These are phyloP conservation scores for Rutstroemia sp. DNA, from an alignment of 2,329 filamentous ascomycete genomes.

Conservation along the genomic window DNA sequence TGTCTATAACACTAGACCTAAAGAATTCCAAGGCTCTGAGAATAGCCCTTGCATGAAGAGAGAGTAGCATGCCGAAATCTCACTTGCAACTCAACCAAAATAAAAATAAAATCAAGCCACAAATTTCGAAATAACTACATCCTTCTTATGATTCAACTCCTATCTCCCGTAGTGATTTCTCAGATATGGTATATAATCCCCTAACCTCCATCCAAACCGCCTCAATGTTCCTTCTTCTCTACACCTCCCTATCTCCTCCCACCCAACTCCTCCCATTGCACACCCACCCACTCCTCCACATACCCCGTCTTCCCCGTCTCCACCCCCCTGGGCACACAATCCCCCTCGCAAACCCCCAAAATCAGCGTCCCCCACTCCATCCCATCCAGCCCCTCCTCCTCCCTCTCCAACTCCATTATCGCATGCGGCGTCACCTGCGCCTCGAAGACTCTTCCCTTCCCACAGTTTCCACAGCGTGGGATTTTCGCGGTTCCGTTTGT, in stretches of 20 bases:
- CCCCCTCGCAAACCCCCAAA: conserved; percentile 71
- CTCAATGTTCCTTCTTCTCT: no score
- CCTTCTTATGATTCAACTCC: neutral
- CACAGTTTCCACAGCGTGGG: conserved; percentile 72
- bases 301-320: conserved; percentile 58
- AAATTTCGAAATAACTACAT: neutral
- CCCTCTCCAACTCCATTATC: conserved; percentile 77
- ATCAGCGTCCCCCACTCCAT: conserved; percentile 99
- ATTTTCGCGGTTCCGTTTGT: conserved; percentile 39
- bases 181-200: neutral
- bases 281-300: conserved; percentile 92
- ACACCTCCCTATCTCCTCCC: conserved; percentile 9
- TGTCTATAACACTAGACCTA: neutral
- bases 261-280: conserved; percentile 85
- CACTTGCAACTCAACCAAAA: neutral
- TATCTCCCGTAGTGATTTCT: neutral
- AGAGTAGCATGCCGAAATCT: neutral
- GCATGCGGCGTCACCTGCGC: conserved; percentile 86
- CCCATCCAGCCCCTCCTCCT: conserved; percentile 42
- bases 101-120: neutral
- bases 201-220: neutral
- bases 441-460: conserved; percentile 73
- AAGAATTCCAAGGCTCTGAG: neutral
- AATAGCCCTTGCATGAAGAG: neutral
- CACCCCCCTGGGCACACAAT: conserved; percentile 61